A percentile compares a stretch with the other conserved stretches of the same genome.
Evolutionary conservation across 495 filamentous ascomycete species (phyloP).

Genomic region (Baudoinia panamericana): DNA sequence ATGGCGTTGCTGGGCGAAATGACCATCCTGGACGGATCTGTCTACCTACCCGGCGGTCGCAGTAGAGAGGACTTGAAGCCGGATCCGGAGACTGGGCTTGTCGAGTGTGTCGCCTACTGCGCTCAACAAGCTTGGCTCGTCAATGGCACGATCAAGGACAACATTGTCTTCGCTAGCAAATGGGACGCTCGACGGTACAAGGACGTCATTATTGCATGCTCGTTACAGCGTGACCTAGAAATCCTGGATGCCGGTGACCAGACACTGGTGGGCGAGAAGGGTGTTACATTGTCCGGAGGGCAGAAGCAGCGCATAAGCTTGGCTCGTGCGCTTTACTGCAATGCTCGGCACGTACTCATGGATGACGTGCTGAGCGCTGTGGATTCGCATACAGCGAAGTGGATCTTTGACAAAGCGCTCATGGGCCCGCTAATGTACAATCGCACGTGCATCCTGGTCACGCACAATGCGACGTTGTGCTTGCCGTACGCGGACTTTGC

Average conservation of each 20-base stretch:
- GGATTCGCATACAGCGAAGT: conserved; percentile 97
- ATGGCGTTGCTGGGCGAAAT: conserved; percentile 98
- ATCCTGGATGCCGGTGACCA: conserved; percentile 88
- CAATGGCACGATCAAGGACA: conserved; percentile 90
- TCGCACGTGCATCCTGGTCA: conserved; percentile 92
- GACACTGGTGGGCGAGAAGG: conserved; percentile 93
- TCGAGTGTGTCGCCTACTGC: conserved; percentile 90
- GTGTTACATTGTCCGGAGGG: conserved; percentile 89
- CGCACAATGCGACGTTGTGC: conserved; percentile 81
- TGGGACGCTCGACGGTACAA: conserved; percentile 76
- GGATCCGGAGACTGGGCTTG: conserved; percentile 73
- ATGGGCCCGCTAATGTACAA: conserved; percentile 77
- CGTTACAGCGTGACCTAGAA: conserved; percentile 80
- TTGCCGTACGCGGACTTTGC: conserved; percentile 66
- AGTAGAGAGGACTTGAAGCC: conserved; percentile 71
- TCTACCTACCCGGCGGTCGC: conserved; percentile 68
- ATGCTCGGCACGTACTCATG: conserved; percentile 74
- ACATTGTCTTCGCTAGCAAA: conserved; percentile 81
- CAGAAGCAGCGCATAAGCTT: conserved; percentile 97
- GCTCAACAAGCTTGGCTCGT: conserved; percentile 97
- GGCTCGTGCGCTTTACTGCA: conserved; percentile 85
- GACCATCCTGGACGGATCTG: conserved; percentile 67
- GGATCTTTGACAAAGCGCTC: conserved; percentile 91
- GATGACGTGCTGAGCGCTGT: conserved; percentile 97
- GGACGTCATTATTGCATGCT: conserved; percentile 79